Base-by-base conservation (phyloP, 345 rosid genomes). In the Citrus mangshanensis region DNA sequence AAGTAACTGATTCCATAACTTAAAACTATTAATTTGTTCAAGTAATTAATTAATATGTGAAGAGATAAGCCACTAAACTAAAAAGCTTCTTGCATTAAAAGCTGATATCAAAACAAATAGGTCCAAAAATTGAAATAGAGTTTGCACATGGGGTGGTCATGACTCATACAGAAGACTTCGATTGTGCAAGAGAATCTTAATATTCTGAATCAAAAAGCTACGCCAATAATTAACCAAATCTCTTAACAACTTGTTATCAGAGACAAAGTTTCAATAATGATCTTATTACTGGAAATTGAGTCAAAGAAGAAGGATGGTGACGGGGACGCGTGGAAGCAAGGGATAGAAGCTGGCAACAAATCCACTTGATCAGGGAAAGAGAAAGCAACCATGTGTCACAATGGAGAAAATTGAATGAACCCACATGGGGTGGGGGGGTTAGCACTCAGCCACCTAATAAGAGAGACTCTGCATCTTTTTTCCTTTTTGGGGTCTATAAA, bases 401-500 rank as follows among this genome's bases (percentile, higher is more conserved):
- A 42, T 6, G 14, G n/a, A n/a, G 40, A 60, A 66, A 64, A 55
- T 34, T 67, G 54, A 65, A 78, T 30, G 72, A 58, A 28, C 65
- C 78, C 84, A 82, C 80, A 70, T 71, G 84, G 38, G 32, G 8
- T 14, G 51, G 51, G 51, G 51, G 51, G 5, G 18, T 46, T 46
- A 13, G 51, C 51, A 46, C 51, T 46, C 51, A 46, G 16, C 51
- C 3, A 3, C 13, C 51, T 13, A 12, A 70, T 14, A 42, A 67
- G 34, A 38, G 24, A 61, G 37, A 25, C 34, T 6, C 55, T 6
- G n/a, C 27, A 4, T 54, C 58, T 54, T 54, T 54, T 22, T 16
- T 21, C 14, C 5, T 13, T 74, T 85, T 68, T 76, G 67, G 81
- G 82, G 83, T 65, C 78, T 88, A 88, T 88, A 88, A 88, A 85